Evolutionary conservation across 305 asterid genomes (phyloP).

Genomic region (Fraxinus floribunda): DNA sequence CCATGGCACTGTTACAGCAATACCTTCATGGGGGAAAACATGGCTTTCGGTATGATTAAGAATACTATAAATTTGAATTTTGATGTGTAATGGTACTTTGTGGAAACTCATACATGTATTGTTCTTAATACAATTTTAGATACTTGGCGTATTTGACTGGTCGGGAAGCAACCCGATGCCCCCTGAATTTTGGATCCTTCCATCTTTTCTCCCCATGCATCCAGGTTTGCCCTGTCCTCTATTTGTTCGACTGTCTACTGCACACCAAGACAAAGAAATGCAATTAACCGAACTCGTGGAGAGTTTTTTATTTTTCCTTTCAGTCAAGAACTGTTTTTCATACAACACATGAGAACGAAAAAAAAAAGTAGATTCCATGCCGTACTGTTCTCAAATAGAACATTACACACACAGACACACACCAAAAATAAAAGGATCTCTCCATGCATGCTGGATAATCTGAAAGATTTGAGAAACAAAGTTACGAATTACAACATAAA

Average conservation of each 20-base stretch:
- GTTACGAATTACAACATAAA: background rate
- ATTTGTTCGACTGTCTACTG: background rate
- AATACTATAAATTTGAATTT: background rate
- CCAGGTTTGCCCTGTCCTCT: conserved; percentile 52
- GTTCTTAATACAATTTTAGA: conserved; percentile 31
- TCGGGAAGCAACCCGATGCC: conserved; percentile 88
- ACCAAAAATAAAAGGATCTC: background rate
- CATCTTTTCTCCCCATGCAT: conserved; percentile 81
- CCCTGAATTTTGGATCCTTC: conserved; percentile 94
- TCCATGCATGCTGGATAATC: background rate
- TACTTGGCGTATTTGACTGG: conserved; percentile 82
- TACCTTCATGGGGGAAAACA: conserved; percentile 95
- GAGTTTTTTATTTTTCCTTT: background rate
- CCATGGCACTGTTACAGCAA: conserved; percentile 69
- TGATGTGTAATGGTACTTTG: background rate
- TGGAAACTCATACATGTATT: background rate
- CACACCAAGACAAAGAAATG: background rate
- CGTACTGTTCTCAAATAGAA: background rate
- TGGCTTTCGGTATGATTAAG: conserved; percentile 69
- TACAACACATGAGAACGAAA: background rate
- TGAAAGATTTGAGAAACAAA: background rate
- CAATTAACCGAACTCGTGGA: background rate
- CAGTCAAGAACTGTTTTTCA: background rate
- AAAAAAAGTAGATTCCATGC: background rate
- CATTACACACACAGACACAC: background rate